phyloP scores from a whole-genome alignment of 2,329 filamentous ascomycete species.

The Colletotrichum salicis region DNA sequence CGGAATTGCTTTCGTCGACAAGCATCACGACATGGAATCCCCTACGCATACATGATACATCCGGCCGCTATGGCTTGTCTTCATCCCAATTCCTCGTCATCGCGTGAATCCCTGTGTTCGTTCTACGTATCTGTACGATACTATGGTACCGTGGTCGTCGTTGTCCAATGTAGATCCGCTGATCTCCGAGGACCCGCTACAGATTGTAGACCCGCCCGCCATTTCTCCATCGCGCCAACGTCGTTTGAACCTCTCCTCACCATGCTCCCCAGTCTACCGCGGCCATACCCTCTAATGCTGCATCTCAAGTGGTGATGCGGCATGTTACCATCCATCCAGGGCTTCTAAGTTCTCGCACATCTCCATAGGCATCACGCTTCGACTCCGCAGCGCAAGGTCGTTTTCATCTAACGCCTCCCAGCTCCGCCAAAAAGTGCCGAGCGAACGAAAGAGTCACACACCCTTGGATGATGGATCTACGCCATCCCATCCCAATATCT shows the following conservation, averaged over 20 bases:
- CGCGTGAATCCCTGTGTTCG: constrained; percentile 6
- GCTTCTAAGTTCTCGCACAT: not conserved
- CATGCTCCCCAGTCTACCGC: not conserved
- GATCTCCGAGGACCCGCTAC: constrained; percentile 26
- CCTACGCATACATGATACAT: no score
- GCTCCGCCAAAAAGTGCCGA: constrained; percentile 23
- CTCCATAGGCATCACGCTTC: constrained; percentile 2
- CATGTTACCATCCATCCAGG: constrained; percentile 19
- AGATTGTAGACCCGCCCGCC: constrained; percentile 12
- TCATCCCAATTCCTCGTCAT: constrained; percentile 10
- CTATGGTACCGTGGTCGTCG: not conserved
- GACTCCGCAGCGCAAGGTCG: constrained; percentile 13
- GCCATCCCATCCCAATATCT: constrained; percentile 15
- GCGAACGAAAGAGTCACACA: not conserved
- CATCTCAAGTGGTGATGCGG: constrained; percentile 17
- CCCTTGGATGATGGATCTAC: not conserved
- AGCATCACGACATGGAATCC: not conserved
- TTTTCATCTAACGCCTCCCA: constrained; percentile 10
- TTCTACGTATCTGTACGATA: not conserved
- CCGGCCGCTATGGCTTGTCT: constrained; percentile 4
- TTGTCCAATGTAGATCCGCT: constrained; percentile 25
- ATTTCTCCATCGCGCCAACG: not conserved
- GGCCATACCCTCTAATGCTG: not conserved
- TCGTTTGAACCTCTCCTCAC: not conserved
- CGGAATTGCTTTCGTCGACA: not conserved